A percentile compares a stretch with the other conserved stretches of the same genome.
phyloP scores from a whole-genome alignment of 2,329 filamentous ascomycete genomes.

The Clonostachys byssicola region DNA sequence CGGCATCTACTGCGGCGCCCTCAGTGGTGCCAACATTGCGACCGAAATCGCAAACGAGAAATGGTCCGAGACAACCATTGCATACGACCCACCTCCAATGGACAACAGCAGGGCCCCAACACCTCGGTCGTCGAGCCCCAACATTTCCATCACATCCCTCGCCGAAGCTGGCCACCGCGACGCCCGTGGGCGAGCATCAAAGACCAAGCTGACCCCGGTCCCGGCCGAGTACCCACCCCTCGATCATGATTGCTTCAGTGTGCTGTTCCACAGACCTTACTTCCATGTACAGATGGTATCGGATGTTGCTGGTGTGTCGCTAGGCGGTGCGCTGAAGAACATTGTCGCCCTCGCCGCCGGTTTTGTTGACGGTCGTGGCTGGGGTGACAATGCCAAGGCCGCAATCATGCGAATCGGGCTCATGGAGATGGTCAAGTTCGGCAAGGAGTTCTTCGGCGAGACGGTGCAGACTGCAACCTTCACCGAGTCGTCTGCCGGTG shows the following conservation, averaged over 20 bases:
- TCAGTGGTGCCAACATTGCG: slow-evolving; percentile 95
- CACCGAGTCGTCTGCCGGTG: slow-evolving; percentile 93
- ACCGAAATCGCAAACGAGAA: slow-evolving; percentile 93
- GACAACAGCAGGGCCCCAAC: slow-evolving; percentile 71
- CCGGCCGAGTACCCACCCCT: slow-evolving; percentile 82
- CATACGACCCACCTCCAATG: slow-evolving; percentile 87
- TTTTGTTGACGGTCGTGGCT: slow-evolving; percentile 91
- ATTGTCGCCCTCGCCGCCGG: slow-evolving; percentile 91
- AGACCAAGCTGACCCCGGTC: slow-evolving; percentile 68
- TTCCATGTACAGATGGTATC: slow-evolving; percentile 94
- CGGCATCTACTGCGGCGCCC: slow-evolving; percentile 92
- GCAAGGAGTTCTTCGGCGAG: slow-evolving; percentile 85
- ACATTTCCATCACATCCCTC: slow-evolving; percentile 45
- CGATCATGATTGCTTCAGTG: slow-evolving; percentile 77
- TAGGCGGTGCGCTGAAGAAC: slow-evolving; percentile 94
- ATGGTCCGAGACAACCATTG: slow-evolving; percentile 95
- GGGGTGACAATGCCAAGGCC: slow-evolving; percentile 99
- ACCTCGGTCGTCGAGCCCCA: slow-evolving; percentile 40
- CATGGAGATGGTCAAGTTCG: slow-evolving; percentile 94
- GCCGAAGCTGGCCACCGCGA: slow-evolving; percentile 61
- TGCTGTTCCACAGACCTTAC: slow-evolving; percentile 91
- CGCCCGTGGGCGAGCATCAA: slow-evolving; percentile 60
- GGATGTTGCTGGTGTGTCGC: slow-evolving; percentile 94
- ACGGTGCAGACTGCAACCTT: slow-evolving; percentile 81
- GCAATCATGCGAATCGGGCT: slow-evolving; percentile 96